Evolutionary conservation across 768 basidiomycete species (phyloP).

Genomic region (Cystobasidium onofrii): DNA sequence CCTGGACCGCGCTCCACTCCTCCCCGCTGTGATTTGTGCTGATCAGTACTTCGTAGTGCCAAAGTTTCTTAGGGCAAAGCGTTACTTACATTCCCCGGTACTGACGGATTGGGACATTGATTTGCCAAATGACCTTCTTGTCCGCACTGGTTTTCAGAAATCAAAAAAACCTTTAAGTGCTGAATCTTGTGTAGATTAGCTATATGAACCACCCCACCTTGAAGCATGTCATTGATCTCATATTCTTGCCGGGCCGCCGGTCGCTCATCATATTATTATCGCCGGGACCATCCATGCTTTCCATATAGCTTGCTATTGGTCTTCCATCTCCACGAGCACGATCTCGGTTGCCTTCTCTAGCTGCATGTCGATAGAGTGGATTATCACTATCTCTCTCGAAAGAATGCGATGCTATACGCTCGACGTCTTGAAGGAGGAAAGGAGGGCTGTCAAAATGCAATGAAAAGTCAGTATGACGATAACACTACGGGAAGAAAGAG

Average conservation of each 20-base stretch:
- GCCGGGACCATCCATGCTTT: slow-evolving; percentile 15
- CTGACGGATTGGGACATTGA: slow-evolving; percentile 62
- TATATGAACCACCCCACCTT: slow-evolving; percentile 48
- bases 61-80: no score
- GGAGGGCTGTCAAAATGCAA: slow-evolving; percentile 62
- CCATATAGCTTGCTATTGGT: slow-evolving; percentile 44
- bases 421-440: slow-evolving; percentile 70
- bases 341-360: slow-evolving; percentile 2
- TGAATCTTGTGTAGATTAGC: no score
- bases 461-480: slow-evolving; percentile 48
- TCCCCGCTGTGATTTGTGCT: slow-evolving; percentile 16
- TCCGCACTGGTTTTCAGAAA: not conserved
- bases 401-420: slow-evolving; percentile 70
- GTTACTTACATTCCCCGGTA: slow-evolving; percentile 31
- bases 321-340: slow-evolving; percentile 34
- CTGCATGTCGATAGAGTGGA: slow-evolving; percentile 35
- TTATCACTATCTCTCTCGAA: slow-evolving; percentile 50
- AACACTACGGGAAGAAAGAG: slow-evolving; percentile 31
- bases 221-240: slow-evolving; percentile 69
- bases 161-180: slow-evolving; percentile 35
- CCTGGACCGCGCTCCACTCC: slow-evolving; percentile 26
- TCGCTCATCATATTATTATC: slow-evolving; percentile 38
- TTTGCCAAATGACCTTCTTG: slow-evolving; percentile 91
- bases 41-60: no score
- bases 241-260: slow-evolving; percentile 38